Percentiles rank a stretch among this genome's conserved stretches.
These are phyloP conservation scores for Didymella keratinophila DNA, from an alignment of 2,329 filamentous ascomycete genomes.

Conservation along the genomic window DNA sequence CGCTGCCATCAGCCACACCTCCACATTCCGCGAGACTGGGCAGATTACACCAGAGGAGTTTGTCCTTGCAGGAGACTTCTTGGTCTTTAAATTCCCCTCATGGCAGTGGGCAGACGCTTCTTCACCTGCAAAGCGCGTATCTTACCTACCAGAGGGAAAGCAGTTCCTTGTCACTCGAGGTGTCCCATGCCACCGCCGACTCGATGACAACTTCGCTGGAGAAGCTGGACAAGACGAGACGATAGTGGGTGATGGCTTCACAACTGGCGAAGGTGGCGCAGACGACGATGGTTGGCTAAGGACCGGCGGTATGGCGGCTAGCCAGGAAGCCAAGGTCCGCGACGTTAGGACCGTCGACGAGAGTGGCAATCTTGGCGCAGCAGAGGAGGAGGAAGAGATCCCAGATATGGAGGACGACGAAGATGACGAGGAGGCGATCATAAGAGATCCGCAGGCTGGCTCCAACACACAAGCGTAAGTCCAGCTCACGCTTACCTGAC, in stretches of 20 bases:
- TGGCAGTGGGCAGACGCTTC: conserved; percentile 97
- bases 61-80: conserved; percentile 91
- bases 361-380: conserved; percentile 82
- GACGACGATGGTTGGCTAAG: conserved; percentile 90
- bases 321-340: conserved; percentile 75
- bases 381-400: conserved; percentile 79
- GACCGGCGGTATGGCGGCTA: conserved; percentile 79
- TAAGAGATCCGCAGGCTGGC: conserved; percentile 65
- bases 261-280: conserved; percentile 56
- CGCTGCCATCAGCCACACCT: conserved; percentile 86
- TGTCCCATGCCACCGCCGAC: conserved; percentile 88
- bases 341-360: conserved; percentile 92
- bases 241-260: conserved; percentile 80
- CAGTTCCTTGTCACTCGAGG: conserved; percentile 95
- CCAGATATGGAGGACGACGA: conserved; percentile 99
- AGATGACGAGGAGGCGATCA: conserved; percentile 93
- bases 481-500: background rate
- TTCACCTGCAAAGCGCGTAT: conserved; percentile 76
- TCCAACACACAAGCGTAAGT: conserved; percentile 64
- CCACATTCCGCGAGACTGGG: conserved; percentile 90
- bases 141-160: conserved; percentile 85
- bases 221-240: conserved; percentile 87
- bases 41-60: conserved; percentile 99
- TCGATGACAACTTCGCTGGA: conserved; percentile 93
- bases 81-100: conserved; percentile 98